Percentiles rank a stretch among this genome's conserved stretches.
phyloP scores from a whole-genome alignment of 2,329 filamentous ascomycete species.

The Phyllosticta citrichinensis region DNA sequence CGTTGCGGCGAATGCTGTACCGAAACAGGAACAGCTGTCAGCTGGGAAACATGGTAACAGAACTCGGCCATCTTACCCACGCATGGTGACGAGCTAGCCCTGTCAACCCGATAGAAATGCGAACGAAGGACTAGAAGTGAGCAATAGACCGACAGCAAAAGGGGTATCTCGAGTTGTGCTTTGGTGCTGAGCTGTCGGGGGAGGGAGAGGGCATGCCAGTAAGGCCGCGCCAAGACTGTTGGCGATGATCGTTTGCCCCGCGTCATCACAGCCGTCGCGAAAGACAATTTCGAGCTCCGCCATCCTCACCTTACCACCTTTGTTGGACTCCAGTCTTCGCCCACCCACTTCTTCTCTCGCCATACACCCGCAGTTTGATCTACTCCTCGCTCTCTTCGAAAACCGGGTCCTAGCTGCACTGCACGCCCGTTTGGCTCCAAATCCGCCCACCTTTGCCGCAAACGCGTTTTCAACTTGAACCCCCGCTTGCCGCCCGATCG shows the following conservation, averaged over 20 bases:
- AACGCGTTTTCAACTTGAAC: not conserved
- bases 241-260: not conserved
- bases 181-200: not conserved
- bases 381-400: not conserved
- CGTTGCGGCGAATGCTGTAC: conserved; percentile 31
- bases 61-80: conserved; percentile 4
- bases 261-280: not conserved
- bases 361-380: not conserved
- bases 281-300: not conserved
- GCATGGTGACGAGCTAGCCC: conserved; percentile 4
- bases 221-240: not conserved
- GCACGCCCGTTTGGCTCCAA: not conserved
- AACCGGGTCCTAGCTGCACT: not conserved
- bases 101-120: conserved; percentile 2
- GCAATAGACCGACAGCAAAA: not conserved
- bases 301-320: not conserved
- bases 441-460: not conserved
- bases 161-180: not conserved
- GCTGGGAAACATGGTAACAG: not conserved
- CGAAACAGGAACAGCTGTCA: conserved; percentile 2
- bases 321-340: not conserved
- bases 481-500: not conserved
- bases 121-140: conserved; percentile 3
- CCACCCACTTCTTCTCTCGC: not conserved
- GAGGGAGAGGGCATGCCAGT: not conserved